These are phyloP conservation scores for Podospora australis DNA, from an alignment of 495 filamentous ascomycete species.

Conservation along the genomic window DNA sequence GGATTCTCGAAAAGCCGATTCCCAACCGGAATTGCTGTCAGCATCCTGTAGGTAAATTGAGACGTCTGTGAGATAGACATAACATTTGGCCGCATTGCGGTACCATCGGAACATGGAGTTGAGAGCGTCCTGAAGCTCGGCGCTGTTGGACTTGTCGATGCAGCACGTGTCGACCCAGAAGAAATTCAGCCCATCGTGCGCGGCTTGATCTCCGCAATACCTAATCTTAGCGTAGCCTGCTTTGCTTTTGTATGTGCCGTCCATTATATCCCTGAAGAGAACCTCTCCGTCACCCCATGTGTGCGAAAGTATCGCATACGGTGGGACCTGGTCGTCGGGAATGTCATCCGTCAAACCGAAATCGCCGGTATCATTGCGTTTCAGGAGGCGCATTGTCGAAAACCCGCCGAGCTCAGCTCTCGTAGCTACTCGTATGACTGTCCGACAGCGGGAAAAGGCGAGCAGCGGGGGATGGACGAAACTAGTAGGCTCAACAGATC, in stretches of 20 bases:
- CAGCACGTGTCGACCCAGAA: too few relatives aligned
- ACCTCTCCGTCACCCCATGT: constrained; percentile 31
- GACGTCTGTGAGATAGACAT: too few relatives aligned
- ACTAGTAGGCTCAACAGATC: background rate
- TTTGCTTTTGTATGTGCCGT: background rate
- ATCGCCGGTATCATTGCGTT: background rate
- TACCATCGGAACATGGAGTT: too few relatives aligned
- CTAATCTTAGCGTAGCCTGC: constrained; percentile 16
- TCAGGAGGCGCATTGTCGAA: constrained; percentile 2
- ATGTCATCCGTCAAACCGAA: background rate
- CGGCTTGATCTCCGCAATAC: constrained; percentile 23
- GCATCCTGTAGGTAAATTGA: too few relatives aligned
- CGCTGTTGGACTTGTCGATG: too few relatives aligned
- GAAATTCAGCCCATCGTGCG: too few relatives aligned
- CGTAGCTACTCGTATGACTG: background rate
- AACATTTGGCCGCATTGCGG: too few relatives aligned
- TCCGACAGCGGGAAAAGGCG: background rate
- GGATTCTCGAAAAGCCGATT: too few relatives aligned
- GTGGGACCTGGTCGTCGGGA: constrained; percentile 12
- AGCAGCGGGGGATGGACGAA: background rate
- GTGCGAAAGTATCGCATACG: constrained; percentile 33
- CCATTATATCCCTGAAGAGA: constrained; percentile 12
- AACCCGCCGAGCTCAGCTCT: background rate
- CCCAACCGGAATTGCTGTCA: too few relatives aligned
- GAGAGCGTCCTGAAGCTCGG: too few relatives aligned